Conservation (phyloP, 768 basidiomycete species). For the Lactarius vividus region DNA sequence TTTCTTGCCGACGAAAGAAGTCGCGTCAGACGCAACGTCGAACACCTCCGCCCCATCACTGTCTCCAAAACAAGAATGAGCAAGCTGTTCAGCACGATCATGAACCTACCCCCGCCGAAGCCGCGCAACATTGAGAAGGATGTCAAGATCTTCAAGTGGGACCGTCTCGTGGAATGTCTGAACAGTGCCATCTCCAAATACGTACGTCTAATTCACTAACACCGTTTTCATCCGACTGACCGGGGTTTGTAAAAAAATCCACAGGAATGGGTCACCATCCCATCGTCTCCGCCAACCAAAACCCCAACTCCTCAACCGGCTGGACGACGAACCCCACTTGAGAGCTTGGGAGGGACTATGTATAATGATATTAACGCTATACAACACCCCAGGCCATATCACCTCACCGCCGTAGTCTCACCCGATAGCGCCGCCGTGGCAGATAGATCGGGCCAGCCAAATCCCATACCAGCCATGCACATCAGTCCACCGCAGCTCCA, state of each 20-base stretch:
- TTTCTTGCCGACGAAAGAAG: slow-evolving; percentile 98
- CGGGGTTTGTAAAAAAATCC: not conserved
- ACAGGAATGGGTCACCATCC: slow-evolving; percentile 16
- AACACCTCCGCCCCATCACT: slow-evolving; percentile 87
- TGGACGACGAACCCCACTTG: not conserved
- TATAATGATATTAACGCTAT: not conserved
- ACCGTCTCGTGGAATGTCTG: slow-evolving; percentile 62
- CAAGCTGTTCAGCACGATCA: slow-evolving; percentile 90
- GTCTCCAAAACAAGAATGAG: slow-evolving; percentile 82
- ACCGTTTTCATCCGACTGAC: not conserved
- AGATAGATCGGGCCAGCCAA: not conserved
- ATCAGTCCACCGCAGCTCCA: slow-evolving; percentile 22
- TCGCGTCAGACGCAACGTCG: slow-evolving; percentile 89
- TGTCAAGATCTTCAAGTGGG: slow-evolving; percentile 84
- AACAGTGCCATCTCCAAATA: slow-evolving; percentile 85
- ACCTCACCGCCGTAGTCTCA: not conserved
- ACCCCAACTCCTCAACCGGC: not conserved
- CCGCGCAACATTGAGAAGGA: slow-evolving; percentile 98
- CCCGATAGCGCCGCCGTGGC: not conserved
- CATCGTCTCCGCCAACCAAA: not conserved
- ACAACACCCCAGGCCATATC: not conserved
- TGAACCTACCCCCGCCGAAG: slow-evolving; percentile 93
- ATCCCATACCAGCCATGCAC: slow-evolving; percentile 8
- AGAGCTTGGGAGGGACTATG: not conserved
- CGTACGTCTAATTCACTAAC: slow-evolving; percentile 41